These are phyloP conservation scores for Acer saccharum DNA, from an alignment of 345 rosid genomes.

Conservation along the genomic window DNA sequence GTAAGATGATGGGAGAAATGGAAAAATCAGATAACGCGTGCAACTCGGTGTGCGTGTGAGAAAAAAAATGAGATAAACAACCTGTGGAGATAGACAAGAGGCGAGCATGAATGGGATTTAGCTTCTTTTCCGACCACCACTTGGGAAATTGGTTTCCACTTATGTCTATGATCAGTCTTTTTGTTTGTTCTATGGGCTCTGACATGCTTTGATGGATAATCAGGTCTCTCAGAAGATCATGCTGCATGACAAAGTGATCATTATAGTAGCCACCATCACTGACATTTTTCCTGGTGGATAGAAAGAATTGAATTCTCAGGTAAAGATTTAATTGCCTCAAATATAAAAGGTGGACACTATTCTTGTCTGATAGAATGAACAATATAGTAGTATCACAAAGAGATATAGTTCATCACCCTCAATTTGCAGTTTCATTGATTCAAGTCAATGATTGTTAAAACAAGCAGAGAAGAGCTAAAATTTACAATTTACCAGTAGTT, in stretches of 20 bases:
- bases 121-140: slow-evolving; percentile 43
- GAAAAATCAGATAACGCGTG: not conserved
- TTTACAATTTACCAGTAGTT: too few species aligned
- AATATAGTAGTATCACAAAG: too few species aligned
- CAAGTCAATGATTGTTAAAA: too few species aligned
- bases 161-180: slow-evolving; percentile 43
- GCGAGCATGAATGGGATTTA: slow-evolving; percentile 28
- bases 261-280: slow-evolving; percentile 8
- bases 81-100: slow-evolving; percentile 53
- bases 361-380: too few species aligned
- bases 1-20: not conserved
- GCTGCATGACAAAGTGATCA: slow-evolving; percentile 48
- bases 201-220: slow-evolving; percentile 30
- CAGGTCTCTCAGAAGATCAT: slow-evolving; percentile 51
- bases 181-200: slow-evolving; percentile 23
- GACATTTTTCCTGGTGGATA: slow-evolving; percentile 39
- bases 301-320: slow-evolving; percentile 8
- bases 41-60: too few species aligned
- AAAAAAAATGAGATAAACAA: slow-evolving; percentile 7
- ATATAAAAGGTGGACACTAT: not conserved
- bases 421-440: not conserved
- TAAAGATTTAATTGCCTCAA: not conserved
- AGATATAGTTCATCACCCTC: too few species aligned
- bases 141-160: slow-evolving; percentile 36
- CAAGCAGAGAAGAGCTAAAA: too few species aligned